Conservation (phyloP, 1,139 yeast genomes). For the Kluyveromyces marxianus region DNA sequence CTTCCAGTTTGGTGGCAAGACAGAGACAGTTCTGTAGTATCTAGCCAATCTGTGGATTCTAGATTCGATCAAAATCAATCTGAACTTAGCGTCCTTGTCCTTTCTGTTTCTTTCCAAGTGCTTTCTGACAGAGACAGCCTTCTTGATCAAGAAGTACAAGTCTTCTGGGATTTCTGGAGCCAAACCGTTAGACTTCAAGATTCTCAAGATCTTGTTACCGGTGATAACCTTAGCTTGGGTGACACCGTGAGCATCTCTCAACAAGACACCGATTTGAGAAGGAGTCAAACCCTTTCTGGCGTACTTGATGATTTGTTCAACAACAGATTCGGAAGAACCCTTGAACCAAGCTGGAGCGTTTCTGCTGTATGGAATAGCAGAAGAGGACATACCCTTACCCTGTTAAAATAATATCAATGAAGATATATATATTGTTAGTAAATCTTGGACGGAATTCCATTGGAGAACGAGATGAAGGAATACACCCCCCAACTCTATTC, state of each 20-base stretch:
- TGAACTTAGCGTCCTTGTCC: constrained; percentile 99
- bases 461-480: neutral
- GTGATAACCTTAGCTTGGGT: constrained; percentile 96
- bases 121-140: constrained; percentile 99
- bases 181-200: constrained; percentile 97
- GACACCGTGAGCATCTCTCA: constrained; percentile 99
- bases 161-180: constrained; percentile 99
- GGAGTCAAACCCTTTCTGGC: constrained; percentile 99
- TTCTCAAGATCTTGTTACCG: constrained; percentile 99
- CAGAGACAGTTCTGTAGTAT: constrained; percentile 99
- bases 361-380: constrained; percentile 99
- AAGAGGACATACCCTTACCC: constrained; percentile 99
- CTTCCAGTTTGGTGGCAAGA: constrained; percentile 99
- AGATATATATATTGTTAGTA: constrained; percentile 30
- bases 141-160: constrained; percentile 97
- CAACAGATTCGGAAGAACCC: constrained; percentile 89
- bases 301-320: constrained; percentile 98
- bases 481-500: too few relatives aligned
- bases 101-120: constrained; percentile 99
- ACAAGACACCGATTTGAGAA: constrained; percentile 97
- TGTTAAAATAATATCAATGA: constrained; percentile 25
- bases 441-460: constrained; percentile 6
- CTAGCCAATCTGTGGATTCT: constrained; percentile 99
- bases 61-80: constrained; percentile 99
- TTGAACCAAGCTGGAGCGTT: constrained; percentile 99